Evolutionary conservation across 2,329 filamentous ascomycete genomes (phyloP).

Genomic region (Exophiala oligosperma): DNA sequence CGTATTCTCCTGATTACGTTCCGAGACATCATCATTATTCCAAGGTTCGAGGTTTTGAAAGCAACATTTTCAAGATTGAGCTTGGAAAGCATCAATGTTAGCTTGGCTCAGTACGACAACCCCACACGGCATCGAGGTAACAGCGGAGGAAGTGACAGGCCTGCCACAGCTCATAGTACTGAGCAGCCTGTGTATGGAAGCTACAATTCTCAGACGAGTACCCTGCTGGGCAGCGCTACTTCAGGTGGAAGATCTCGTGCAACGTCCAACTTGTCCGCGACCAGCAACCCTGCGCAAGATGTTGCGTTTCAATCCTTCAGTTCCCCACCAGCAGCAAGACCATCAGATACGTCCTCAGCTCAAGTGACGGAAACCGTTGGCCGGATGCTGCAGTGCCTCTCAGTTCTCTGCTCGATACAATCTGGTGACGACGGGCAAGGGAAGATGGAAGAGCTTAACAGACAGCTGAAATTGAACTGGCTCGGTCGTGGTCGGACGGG

Average conservation of each 20-base stretch:
- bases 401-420: constrained; percentile 77
- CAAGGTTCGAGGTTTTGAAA: constrained; percentile 84
- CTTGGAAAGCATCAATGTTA: constrained; percentile 70
- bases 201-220: constrained; percentile 77
- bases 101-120: constrained; percentile 45
- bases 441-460: constrained; percentile 79
- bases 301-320: constrained; percentile 44
- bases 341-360: constrained; percentile 55
- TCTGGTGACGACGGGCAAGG: constrained; percentile 70
- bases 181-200: constrained; percentile 76
- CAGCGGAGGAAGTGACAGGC: constrained; percentile 51
- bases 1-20: constrained; percentile 84
- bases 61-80: constrained; percentile 86
- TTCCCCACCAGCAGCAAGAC: constrained; percentile 36
- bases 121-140: constrained; percentile 24
- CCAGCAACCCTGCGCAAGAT: constrained; percentile 44
- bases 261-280: constrained; percentile 74
- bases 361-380: constrained; percentile 93
- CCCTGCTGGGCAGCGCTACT: constrained; percentile 68
- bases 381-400: constrained; percentile 93
- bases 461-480: constrained; percentile 95
- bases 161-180: constrained; percentile 68
- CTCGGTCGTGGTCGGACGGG: constrained; percentile 86
- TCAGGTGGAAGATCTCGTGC: constrained; percentile 70
- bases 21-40: constrained; percentile 83